Evolutionary conservation across 352 stramenopile species (phyloP).

Genomic region (Lagenidium giganteum): DNA sequence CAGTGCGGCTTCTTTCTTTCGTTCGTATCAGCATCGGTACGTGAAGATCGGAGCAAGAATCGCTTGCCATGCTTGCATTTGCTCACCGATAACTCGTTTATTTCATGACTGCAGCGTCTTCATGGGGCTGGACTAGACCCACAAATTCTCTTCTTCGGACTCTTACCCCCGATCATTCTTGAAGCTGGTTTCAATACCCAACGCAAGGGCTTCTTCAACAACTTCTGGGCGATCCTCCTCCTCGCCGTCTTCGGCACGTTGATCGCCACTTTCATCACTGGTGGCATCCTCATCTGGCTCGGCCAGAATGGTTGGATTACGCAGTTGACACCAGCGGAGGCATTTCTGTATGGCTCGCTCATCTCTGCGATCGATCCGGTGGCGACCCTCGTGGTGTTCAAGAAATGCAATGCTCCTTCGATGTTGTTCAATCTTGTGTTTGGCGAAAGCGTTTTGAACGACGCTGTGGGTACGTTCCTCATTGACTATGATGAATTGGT

Average conservation of each 20-base stretch:
- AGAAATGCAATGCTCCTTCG: constrained; percentile 57
- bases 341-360: constrained; percentile 86
- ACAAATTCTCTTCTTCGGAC: constrained; percentile 33
- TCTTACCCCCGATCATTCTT: constrained; percentile 45
- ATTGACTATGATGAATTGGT: too few relatives aligned
- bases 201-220: constrained; percentile 34
- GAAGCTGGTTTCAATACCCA: constrained; percentile 43
- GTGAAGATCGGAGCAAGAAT: too few relatives aligned
- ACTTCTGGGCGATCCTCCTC: constrained; percentile 21
- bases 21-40: constrained; percentile 15
- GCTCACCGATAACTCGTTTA: not conserved
- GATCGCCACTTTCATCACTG: constrained; percentile 31
- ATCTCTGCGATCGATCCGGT: constrained; percentile 90
- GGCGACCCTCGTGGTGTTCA: constrained; percentile 87
- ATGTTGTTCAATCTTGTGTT: constrained; percentile 75
- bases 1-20: constrained; percentile 27
- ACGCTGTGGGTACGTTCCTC: constrained; percentile 54
- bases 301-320: constrained; percentile 8
- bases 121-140: constrained; percentile 25
- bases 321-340: constrained; percentile 23
- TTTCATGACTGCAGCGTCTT: constrained; percentile 12
- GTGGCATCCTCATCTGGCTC: constrained; percentile 24
- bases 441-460: constrained; percentile 78
- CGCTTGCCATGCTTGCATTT: too few relatives aligned
- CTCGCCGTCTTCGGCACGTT: constrained; percentile 33